These are phyloP conservation scores for Poa pratensis DNA, from an alignment of 176 grass and related monocot species.

Conservation along the genomic window DNA sequence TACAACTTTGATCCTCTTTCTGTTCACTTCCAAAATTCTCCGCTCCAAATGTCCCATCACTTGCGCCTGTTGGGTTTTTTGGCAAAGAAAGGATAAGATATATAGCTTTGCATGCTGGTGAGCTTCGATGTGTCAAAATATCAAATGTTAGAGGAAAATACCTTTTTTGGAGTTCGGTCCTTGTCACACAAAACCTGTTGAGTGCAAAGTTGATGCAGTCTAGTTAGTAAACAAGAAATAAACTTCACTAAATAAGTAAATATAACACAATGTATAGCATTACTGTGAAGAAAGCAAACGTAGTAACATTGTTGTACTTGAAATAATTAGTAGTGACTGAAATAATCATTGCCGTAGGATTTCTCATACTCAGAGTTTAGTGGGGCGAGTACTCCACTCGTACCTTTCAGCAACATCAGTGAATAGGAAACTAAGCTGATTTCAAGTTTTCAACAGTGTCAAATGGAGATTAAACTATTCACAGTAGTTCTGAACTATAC, in stretches of 20 bases:
- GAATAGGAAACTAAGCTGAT: slow-evolving; percentile 29
- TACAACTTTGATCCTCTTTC: slow-evolving; percentile 90
- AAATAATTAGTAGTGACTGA: slow-evolving; percentile 10
- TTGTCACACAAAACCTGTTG: slow-evolving; percentile 87
- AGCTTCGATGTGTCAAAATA: slow-evolving; percentile 2
- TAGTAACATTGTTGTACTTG: background rate
- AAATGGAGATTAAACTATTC: slow-evolving; percentile 13
- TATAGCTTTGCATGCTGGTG: slow-evolving; percentile 26
- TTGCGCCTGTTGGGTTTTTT: slow-evolving; percentile 56
- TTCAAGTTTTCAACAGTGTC: background rate
- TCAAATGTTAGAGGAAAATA: slow-evolving; percentile 39
- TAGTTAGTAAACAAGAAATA: slow-evolving; percentile 19
- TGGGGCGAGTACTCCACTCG: background rate
- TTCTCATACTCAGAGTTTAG: slow-evolving; percentile 26
- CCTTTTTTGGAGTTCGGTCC: slow-evolving; percentile 75
- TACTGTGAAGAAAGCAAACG: slow-evolving; percentile 7
- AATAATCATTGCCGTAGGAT: slow-evolving; percentile 29
- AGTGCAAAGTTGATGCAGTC: slow-evolving; percentile 37
- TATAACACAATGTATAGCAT: slow-evolving; percentile 19
- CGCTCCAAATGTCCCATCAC: slow-evolving; percentile 83
- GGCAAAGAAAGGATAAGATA: background rate
- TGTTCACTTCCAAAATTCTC: slow-evolving; percentile 88
- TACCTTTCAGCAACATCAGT: slow-evolving; percentile 6
- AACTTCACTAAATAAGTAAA: background rate
- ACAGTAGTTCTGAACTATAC: background rate